Evolutionary conservation across 805 yeast genomes (phyloP), one percentile per base, ranked within the genome.

Genomic region (Hagleromyces aurorensis): DNA sequence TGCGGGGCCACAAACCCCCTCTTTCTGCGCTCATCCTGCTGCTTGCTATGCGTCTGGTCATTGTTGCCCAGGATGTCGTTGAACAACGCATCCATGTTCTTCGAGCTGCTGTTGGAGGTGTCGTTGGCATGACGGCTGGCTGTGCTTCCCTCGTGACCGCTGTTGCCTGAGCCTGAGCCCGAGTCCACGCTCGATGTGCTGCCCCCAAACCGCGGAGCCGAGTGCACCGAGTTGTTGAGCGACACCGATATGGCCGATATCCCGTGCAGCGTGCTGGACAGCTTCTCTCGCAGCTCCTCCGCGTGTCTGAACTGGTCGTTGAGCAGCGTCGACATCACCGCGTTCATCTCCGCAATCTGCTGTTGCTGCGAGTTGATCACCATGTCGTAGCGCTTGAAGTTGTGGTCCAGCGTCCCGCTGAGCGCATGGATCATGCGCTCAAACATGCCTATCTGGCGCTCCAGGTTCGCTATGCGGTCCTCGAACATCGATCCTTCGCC

Each of bases 331-430:
- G 44, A 40, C 11, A 54, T 22, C 13, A 46, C 43, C 6, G 46
- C 41, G 25, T 43, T 48, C 25, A 54, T 33, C n/a, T 48, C 52
- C 13, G 31, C 37, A 9, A 54, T 52, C 31, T 50, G 57, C 25
- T 50, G 54, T 31, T 52, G 57, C 30, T 54, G 59, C 2, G 54
- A 38, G n/a, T 39, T 31, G 4, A 54, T 38, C 10, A 52, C 35
- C 29, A 39, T 34, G 29, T 54, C 57, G 29, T 54, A 54, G 27
- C 46, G 48, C 23, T 54, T 48, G 37, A 52, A 53, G 35, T 51
- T 52, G 16, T 48, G 51, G 26, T 54, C 59, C 28, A 54, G 29
- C 16, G 48, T 45, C 6, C 46, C 41, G 26, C 57, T 50, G 16
- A 54, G 34, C 19, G 51, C 44, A 32, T 52, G 54, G 17, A 54